Evolutionary conservation across 495 filamentous ascomycete species (phyloP).

Genomic region (Penicillium paradoxum): DNA sequence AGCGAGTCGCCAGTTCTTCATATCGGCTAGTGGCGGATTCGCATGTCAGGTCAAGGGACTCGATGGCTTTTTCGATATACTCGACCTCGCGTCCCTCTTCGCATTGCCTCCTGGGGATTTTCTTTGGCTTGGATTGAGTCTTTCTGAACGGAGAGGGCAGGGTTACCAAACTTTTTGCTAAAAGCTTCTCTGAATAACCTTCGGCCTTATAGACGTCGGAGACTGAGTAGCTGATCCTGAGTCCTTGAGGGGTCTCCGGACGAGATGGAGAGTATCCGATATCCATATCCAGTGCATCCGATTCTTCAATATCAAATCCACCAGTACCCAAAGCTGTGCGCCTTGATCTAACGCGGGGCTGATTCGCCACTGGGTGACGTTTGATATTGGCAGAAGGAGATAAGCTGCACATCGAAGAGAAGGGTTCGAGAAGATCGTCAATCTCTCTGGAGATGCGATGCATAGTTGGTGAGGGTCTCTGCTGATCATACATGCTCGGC

Average conservation of each 20-base stretch:
- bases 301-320: slow-evolving; percentile 15
- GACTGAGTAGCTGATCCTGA: slow-evolving; percentile 22
- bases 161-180: not conserved
- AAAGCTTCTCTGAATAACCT: not conserved
- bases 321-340: slow-evolving; percentile 7
- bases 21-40: not conserved
- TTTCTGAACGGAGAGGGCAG: slow-evolving; percentile 4
- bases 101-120: not conserved
- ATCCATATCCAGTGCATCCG: slow-evolving; percentile 7
- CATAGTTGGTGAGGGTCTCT: not conserved
- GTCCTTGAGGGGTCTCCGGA: not conserved
- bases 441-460: slow-evolving; percentile 13
- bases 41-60: slow-evolving; percentile 15
- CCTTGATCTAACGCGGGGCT: slow-evolving; percentile 6
- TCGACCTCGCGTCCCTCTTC: slow-evolving; percentile 3
- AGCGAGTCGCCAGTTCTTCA: not conserved
- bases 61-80: slow-evolving; percentile 19
- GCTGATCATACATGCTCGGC: slow-evolving; percentile 20
- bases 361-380: slow-evolving; percentile 18
- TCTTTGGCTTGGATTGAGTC: not conserved
- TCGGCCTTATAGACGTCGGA: not conserved
- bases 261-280: slow-evolving; percentile 1
- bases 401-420: slow-evolving; percentile 24
- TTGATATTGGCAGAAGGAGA: slow-evolving; percentile 22
- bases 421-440: slow-evolving; percentile 26